phyloP scores from a whole-genome alignment of 345 rosid genomes.

The Citrus reticulata region DNA sequence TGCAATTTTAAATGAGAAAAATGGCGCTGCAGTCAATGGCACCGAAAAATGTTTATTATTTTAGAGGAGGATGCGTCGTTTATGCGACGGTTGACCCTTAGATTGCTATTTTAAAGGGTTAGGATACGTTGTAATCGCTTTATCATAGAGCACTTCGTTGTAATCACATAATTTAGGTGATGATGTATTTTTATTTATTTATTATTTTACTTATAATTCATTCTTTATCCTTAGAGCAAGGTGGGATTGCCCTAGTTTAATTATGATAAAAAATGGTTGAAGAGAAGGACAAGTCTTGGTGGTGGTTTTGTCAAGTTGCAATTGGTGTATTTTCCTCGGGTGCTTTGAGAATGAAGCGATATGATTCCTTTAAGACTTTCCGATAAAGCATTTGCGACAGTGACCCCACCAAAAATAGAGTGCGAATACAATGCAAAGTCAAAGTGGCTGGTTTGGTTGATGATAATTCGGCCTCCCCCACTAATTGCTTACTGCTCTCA shows the following conservation, averaged over 20 bases:
- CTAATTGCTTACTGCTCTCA: background rate
- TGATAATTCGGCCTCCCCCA: background rate
- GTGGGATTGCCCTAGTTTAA: no score
- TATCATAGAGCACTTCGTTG: no score
- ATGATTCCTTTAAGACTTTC: background rate
- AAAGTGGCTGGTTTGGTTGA: constrained; percentile 2
- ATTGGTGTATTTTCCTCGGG: background rate
- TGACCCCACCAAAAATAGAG: background rate
- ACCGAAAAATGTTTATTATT: background rate
- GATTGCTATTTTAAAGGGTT: background rate
- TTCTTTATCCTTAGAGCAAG: no score
- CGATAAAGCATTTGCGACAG: background rate
- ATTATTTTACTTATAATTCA: no score
- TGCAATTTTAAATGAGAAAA: constrained; percentile 2
- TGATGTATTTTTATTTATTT: no score
- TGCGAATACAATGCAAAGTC: background rate
- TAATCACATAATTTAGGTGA: no score
- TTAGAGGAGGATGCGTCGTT: constrained; percentile 1
- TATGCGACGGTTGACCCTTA: constrained; percentile 17
- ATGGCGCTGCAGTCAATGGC: constrained; percentile 15
- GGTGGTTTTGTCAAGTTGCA: background rate
- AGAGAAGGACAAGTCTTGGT: background rate
- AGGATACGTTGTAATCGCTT: no score
- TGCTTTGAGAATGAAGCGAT: background rate
- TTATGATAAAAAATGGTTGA: background rate